Base-by-base conservation (phyloP, 2,329 filamentous ascomycete species). In the Lizonia empirigonia region DNA sequence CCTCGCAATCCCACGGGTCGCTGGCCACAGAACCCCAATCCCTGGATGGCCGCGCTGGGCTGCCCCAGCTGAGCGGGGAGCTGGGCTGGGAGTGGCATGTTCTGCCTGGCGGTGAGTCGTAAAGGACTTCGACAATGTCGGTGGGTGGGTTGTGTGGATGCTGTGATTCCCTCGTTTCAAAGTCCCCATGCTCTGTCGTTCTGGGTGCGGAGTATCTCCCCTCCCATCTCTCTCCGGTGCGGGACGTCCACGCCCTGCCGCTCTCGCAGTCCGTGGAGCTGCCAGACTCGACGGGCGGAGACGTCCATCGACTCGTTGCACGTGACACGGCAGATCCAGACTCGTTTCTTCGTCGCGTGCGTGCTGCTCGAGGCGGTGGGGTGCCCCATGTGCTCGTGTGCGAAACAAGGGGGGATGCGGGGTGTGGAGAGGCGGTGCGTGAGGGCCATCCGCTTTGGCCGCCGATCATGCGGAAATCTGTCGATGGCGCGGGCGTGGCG, bases 401-500 rank as follows among this genome's bases (percentile, higher is more conserved):
- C 10, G 55, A 52, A 15, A 45, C 22, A 12, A n/a, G 13, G 4
- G 29, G 35, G 8, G 20, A 23, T 16, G 15, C 18, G 4, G 29
- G 9, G 2, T 2, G 2, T 4, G 12, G 20, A 4, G 51, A 37
- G 2, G 29, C 9, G 16, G 36, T 30, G 45, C 37, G 41, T 9
- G 54, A 53, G 18, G 55, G 50, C 59, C 57, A 60, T 2, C 53
- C 56, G 15, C 41, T 55, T 24, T 44, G 41, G 13, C 53, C 59
- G 7, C 64, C 62, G 0, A 58, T 65, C 56, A 65, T 62, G 51
- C 65, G 56, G 42, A 65, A 66, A 1, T 34, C 38, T 1, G 60
- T 65, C 6, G 60, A 59, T 7, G 63, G 61, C 5, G 45, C 40
- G 2, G 50, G 15, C 5, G 18, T 37, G 23, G 22, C 20, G 8